A percentile compares a stretch with the other conserved stretches of the same genome.
Conservation (phyloP, 495 filamentous ascomycete species). For the Polyplosphaeria fusca region DNA sequence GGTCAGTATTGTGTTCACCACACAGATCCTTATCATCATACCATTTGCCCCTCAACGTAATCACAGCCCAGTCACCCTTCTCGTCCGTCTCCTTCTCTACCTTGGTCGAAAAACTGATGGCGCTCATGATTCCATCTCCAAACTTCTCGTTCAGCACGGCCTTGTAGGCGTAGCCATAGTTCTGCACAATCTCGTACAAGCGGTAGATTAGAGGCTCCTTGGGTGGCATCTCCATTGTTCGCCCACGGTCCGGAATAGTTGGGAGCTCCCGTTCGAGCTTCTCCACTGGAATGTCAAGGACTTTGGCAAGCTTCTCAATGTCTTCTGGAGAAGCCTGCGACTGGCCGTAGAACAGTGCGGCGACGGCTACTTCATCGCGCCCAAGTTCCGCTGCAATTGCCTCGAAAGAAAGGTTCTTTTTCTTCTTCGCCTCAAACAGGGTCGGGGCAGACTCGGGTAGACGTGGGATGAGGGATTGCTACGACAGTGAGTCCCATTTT, state of each 20-base stretch:
- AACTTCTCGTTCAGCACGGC: constrained; percentile 98
- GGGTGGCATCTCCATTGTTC: constrained; percentile 87
- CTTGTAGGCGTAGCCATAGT: constrained; percentile 97
- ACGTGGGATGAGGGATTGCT: constrained; percentile 42
- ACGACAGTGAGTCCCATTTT: neutral
- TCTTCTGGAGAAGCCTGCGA: constrained; percentile 76
- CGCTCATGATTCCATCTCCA: constrained; percentile 98
- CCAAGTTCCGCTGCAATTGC: constrained; percentile 71
- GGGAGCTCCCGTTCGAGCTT: constrained; percentile 60
- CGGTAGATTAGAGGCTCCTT: constrained; percentile 91
- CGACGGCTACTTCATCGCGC: constrained; percentile 84
- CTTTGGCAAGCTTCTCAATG: constrained; percentile 63
- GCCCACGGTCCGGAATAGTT: constrained; percentile 78
- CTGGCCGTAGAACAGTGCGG: constrained; percentile 94
- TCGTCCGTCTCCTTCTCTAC: constrained; percentile 94
- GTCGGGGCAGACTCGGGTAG: constrained; percentile 68
- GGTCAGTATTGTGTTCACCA: neutral
- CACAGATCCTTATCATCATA: constrained; percentile 42
- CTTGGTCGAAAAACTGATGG: constrained; percentile 87
- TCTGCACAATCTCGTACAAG: constrained; percentile 95
- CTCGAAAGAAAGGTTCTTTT: constrained; percentile 73
- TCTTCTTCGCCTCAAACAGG: constrained; percentile 83
- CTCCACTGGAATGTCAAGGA: constrained; percentile 61
- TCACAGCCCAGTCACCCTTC: constrained; percentile 83
- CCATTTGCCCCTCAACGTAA: constrained; percentile 94